Conservation (phyloP, 2,329 filamentous ascomycete species). For the Fusarium zealandicum region DNA sequence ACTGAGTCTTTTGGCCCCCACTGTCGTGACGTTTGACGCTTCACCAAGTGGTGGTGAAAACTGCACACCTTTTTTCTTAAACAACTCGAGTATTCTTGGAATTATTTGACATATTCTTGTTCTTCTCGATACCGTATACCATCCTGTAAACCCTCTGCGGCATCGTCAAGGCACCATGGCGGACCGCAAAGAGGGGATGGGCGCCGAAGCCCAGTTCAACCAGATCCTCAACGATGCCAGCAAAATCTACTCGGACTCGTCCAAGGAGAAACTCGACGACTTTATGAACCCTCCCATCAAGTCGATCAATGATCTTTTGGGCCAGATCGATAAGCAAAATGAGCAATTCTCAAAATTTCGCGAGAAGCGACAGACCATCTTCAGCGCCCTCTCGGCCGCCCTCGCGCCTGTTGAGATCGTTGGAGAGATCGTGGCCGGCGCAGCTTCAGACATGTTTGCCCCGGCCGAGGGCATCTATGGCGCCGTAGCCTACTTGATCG, state of each 20-base stretch:
- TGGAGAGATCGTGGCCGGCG: constrained; percentile 49
- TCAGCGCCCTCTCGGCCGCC: constrained; percentile 43
- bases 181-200: constrained; percentile 24
- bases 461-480: constrained; percentile 52
- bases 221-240: constrained; percentile 47
- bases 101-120: background rate
- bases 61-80: background rate
- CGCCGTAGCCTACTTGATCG: constrained; percentile 53
- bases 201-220: constrained; percentile 36
- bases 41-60: background rate
- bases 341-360: constrained; percentile 49
- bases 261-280: constrained; percentile 42
- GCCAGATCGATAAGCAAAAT: constrained; percentile 47
- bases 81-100: background rate
- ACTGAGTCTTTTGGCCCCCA: background rate
- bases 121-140: background rate
- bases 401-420: constrained; percentile 51
- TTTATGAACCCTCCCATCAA: constrained; percentile 46
- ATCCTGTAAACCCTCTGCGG: background rate
- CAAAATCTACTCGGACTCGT: constrained; percentile 43
- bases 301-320: constrained; percentile 44
- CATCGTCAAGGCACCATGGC: constrained; percentile 25
- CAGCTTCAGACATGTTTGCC: constrained; percentile 49
- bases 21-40: background rate
- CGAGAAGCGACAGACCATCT: constrained; percentile 45